Evolutionary conservation across 495 filamentous ascomycete species (phyloP).

Genomic region (Aspergillus carlsbadensis): DNA sequence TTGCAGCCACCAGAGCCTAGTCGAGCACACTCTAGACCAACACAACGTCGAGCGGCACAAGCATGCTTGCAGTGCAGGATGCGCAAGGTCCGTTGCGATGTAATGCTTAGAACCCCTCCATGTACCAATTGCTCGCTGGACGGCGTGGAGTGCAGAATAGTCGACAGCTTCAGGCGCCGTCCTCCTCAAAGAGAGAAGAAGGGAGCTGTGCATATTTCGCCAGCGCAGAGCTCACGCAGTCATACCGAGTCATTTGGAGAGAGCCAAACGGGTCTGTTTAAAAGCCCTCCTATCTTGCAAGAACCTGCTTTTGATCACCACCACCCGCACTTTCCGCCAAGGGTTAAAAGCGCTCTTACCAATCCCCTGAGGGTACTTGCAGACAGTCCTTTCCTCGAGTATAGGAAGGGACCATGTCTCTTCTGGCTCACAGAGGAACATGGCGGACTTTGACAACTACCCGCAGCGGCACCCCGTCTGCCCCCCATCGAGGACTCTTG

Average conservation of each 20-base stretch:
- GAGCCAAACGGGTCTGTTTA: too few relatives aligned
- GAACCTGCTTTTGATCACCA: too few relatives aligned
- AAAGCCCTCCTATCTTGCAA: too few relatives aligned
- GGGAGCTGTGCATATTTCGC: not conserved
- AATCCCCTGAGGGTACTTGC: too few relatives aligned
- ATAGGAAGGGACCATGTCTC: too few relatives aligned
- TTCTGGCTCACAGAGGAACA: too few relatives aligned
- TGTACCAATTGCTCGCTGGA: slow-evolving; percentile 3
- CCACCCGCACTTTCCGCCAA: too few relatives aligned
- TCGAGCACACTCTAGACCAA: not conserved
- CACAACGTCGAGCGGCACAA: not conserved
- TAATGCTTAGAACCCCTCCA: not conserved
- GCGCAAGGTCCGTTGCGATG: not conserved
- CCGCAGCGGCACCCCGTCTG: not conserved
- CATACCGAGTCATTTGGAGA: too few relatives aligned
- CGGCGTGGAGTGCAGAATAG: not conserved
- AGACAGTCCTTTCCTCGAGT: too few relatives aligned
- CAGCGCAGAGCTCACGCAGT: too few relatives aligned
- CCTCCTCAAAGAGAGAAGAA: not conserved
- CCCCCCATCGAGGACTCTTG: not conserved
- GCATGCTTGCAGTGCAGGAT: not conserved
- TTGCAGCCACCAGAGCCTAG: not conserved
- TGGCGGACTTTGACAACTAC: not conserved
- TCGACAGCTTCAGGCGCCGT: not conserved
- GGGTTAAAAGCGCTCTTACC: too few relatives aligned